These are phyloP conservation scores for Candida koratica DNA, from an alignment of 805 yeast species.

Conservation along the genomic window DNA sequence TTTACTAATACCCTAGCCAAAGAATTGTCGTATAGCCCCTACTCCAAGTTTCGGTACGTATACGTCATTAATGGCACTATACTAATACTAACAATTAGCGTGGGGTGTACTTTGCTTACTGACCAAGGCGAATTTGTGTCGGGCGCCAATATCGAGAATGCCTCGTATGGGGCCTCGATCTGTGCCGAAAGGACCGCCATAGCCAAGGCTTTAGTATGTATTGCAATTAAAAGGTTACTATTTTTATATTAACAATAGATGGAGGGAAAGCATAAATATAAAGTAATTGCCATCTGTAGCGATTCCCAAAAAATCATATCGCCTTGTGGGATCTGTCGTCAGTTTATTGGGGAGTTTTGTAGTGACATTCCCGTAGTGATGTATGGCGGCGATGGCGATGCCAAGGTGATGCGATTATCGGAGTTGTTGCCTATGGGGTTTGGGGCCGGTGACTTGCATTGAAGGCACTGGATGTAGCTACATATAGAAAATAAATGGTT, in stretches of 20 bases:
- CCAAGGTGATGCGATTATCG: constrained; percentile 40
- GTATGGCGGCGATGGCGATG: constrained; percentile 54
- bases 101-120: constrained; percentile 73
- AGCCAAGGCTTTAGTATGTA: constrained; percentile 31
- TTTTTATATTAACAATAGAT: constrained; percentile 8
- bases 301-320: constrained; percentile 46
- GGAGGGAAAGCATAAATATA: constrained; percentile 11
- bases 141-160: constrained; percentile 94
- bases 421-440: constrained; percentile 80
- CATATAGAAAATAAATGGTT: too few species aligned
- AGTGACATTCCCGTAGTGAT: constrained; percentile 57
- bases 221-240: not conserved
- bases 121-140: constrained; percentile 42
- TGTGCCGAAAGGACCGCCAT: constrained; percentile 41
- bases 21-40: constrained; percentile 60
- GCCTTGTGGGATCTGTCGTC: constrained; percentile 96
- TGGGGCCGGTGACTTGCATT: constrained; percentile 80
- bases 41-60: constrained; percentile 53
- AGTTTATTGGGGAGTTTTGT: constrained; percentile 79
- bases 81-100: constrained; percentile 40
- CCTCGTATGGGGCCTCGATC: constrained; percentile 66
- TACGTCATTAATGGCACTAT: too few species aligned
- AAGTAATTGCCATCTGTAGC: constrained; percentile 13
- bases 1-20: constrained; percentile 38
- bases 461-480: too few species aligned